Percentiles rank a stretch among this genome's conserved stretches.
Conservation (phyloP, 495 filamentous ascomycete genomes). For the Saxispiralis lemnorum region DNA sequence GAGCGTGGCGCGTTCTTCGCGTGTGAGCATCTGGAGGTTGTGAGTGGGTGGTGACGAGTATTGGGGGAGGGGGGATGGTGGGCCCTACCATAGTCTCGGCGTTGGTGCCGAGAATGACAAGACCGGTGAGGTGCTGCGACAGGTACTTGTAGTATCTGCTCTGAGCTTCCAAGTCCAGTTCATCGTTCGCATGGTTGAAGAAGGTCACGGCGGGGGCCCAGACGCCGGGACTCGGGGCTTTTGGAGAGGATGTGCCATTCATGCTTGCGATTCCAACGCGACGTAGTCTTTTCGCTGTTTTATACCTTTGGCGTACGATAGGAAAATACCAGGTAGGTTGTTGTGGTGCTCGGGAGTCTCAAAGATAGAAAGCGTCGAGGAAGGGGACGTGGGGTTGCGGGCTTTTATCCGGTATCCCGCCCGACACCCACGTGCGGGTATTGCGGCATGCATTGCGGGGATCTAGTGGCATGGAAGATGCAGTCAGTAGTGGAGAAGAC, state of each 20-base stretch:
- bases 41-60: no score
- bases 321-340: slow-evolving; percentile 9
- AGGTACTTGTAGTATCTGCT: slow-evolving; percentile 19
- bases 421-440: no score
- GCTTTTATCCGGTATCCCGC: no score
- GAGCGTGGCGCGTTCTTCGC: slow-evolving; percentile 15
- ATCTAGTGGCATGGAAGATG: no score
- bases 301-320: slow-evolving; percentile 2
- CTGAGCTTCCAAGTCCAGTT: slow-evolving; percentile 13
- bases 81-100: slow-evolving; percentile 18
- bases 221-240: slow-evolving; percentile 12
- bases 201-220: slow-evolving; percentile 19
- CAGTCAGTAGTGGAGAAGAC: no score
- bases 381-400: no score
- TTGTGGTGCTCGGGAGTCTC: no score
- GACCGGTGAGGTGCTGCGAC: slow-evolving; percentile 17
- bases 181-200: slow-evolving; percentile 17
- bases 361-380: no score
- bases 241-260: slow-evolving; percentile 7
- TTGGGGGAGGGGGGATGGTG: no score
- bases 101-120: slow-evolving; percentile 20
- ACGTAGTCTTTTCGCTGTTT: neutral
- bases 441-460: no score
- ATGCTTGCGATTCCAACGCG: neutral
- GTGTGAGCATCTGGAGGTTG: slow-evolving; percentile 11